Conservation (phyloP, 495 filamentous ascomycete species). For the Hypomontagnella submonticulosa region DNA sequence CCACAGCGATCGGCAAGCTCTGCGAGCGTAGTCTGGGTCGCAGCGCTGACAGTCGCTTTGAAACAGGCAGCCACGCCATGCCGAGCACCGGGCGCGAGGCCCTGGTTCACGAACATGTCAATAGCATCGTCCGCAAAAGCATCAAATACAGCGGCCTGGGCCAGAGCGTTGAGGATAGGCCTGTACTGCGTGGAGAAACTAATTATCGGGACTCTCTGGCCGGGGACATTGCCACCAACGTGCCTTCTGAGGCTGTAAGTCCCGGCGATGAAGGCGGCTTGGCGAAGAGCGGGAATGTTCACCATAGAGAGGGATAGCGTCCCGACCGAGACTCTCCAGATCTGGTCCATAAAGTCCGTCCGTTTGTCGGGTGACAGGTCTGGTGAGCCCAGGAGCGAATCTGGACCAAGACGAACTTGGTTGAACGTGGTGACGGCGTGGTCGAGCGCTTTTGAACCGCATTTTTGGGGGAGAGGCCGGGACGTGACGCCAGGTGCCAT, state of each 20-base stretch:
- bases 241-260: constrained; percentile 49
- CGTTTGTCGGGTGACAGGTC: constrained; percentile 34
- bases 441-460: constrained; percentile 48
- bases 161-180: constrained; percentile 49
- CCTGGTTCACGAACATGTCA: neutral
- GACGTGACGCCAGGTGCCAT: constrained; percentile 51
- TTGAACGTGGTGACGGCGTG: constrained; percentile 53
- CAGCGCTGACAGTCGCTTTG: constrained; percentile 41
- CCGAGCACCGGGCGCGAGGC: neutral
- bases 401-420: constrained; percentile 46
- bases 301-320: constrained; percentile 44
- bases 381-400: constrained; percentile 47
- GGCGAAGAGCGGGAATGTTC: constrained; percentile 44
- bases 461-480: constrained; percentile 43
- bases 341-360: constrained; percentile 44
- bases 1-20: constrained; percentile 49
- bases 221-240: constrained; percentile 32
- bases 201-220: constrained; percentile 45
- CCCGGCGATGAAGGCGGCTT: constrained; percentile 42
- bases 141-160: constrained; percentile 47
- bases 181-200: constrained; percentile 51
- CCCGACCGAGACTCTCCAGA: constrained; percentile 47
- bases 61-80: constrained; percentile 35
- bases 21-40: constrained; percentile 33
- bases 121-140: constrained; percentile 42